A percentile compares a stretch with the other conserved stretches of the same genome.
Conservation (phyloP, 2,329 filamentous ascomycete genomes). For the Septoria petroselini region DNA sequence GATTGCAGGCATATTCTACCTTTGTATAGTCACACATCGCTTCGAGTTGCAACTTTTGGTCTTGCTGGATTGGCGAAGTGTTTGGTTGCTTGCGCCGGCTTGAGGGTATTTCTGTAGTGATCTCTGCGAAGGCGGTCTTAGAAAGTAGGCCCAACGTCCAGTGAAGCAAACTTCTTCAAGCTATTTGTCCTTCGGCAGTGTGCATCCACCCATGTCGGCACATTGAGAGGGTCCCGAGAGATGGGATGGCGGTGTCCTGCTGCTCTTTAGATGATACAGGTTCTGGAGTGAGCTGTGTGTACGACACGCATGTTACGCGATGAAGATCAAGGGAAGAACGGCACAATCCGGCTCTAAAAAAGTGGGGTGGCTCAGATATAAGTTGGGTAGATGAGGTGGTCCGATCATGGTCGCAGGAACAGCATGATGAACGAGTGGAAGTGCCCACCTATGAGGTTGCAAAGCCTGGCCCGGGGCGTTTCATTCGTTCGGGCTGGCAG, state of each 20-base stretch:
- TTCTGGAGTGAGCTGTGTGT: constrained; percentile 4
- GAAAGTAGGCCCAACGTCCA: background rate
- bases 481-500: constrained; percentile 22
- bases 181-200: constrained; percentile 20
- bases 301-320: constrained; percentile 1
- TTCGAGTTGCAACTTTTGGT: background rate
- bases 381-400: constrained; percentile 5
- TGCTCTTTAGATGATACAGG: constrained; percentile 20
- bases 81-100: too few species aligned
- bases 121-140: background rate
- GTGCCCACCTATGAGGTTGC: constrained; percentile 23
- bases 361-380: constrained; percentile 15
- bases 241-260: constrained; percentile 11
- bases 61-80: background rate
- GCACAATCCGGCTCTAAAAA: constrained; percentile 17
- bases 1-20: constrained; percentile 56
- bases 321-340: background rate
- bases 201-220: constrained; percentile 24
- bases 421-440: constrained; percentile 13
- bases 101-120: background rate
- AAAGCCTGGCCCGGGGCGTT: constrained; percentile 17
- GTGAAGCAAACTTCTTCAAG: constrained; percentile 20
- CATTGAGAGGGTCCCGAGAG: constrained; percentile 9
- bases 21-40: constrained; percentile 60
- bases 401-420: constrained; percentile 11